Percentiles rank a stretch among this genome's conserved stretches.
These are phyloP conservation scores for Hortaea sp. DNA, from an alignment of 2,329 filamentous ascomycete genomes.

Conservation along the genomic window DNA sequence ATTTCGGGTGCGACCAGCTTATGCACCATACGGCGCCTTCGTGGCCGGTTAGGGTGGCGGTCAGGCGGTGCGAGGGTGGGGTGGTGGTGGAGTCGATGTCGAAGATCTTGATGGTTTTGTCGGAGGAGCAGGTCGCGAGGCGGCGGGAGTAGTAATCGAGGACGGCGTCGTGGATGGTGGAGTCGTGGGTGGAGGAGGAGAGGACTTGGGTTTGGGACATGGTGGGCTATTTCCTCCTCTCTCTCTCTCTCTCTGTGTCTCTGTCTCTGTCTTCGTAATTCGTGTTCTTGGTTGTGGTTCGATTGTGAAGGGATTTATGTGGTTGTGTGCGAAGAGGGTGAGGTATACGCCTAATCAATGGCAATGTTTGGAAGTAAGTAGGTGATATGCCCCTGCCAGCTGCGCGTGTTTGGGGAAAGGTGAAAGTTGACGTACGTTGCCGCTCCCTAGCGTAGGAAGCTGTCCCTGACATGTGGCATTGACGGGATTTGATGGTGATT, in stretches of 20 bases:
- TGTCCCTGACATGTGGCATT: conserved; percentile 5
- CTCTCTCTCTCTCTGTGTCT: conserved; percentile 7
- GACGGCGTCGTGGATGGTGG: conserved; percentile 99
- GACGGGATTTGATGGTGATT: too few relatives aligned
- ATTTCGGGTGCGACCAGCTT: conserved; percentile 96
- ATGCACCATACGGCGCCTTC: conserved; percentile 98
- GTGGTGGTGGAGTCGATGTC: conserved; percentile 57
- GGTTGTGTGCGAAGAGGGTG: too few relatives aligned
- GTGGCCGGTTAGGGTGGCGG: conserved; percentile 45
- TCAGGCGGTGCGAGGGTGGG: conserved; percentile 3
- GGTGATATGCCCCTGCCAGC: too few relatives aligned
- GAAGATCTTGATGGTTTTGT: conserved; percentile 99
- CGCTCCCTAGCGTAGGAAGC: neutral
- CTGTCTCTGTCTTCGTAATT: neutral
- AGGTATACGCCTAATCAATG: too few relatives aligned
- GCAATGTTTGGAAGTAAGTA: too few relatives aligned
- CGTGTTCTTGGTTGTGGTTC: neutral
- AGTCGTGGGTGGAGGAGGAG: conserved; percentile 84
- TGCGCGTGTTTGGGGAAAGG: too few relatives aligned
- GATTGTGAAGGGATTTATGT: too few relatives aligned
- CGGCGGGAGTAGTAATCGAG: conserved; percentile 97
- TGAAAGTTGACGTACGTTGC: too few relatives aligned
- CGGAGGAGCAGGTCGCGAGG: conserved; percentile 92
- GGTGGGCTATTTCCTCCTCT: neutral
- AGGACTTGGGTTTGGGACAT: conserved; percentile 55